Evolutionary conservation across 2,329 filamentous ascomycete genomes (phyloP), one percentile per base, ranked within the genome.

Genomic region (Rugonectria rugulosa): DNA sequence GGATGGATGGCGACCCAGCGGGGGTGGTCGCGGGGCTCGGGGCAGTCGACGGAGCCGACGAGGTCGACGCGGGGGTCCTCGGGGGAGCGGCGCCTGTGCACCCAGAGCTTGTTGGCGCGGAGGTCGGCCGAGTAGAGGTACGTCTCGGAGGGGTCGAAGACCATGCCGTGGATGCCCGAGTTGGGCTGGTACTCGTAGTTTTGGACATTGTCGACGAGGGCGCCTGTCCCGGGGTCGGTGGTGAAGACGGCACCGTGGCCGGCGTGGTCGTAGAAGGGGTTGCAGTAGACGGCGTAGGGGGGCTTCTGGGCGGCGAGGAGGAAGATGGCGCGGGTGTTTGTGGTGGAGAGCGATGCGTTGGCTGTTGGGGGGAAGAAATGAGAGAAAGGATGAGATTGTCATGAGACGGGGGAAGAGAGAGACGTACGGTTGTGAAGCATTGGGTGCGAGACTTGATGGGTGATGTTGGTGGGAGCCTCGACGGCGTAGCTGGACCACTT

Each of bases 301-400:
- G 91, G 82, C 67, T 91, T 84, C 65, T 87, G 83, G 19, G 91
- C 90, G 24, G 92, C 89, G 45, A 96, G 85, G 54, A 94, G 83
- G 78, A 96, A 96, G 74, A 96, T 96, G 67, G 92, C 92, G 59
- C 92, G 87, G 5, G 92, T 96, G 75, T 92, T 93, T 56, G 90
- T 91, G 47, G 88, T 83, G 57, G 83, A 72, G 60, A 85, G 85
- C 64, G 86, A 81, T 45, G 92, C 91, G 65, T 81, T 80, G 57
- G 87, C 89, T 92, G 37, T 21, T 40, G 19, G 23, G 50, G 29
- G 10, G 20, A 11, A 19, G n/a, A n/a, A 23, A 15, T 38, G 6
- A 8, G 20, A 3, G 14, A 40, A 8, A 8, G 12, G 6, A 38
- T 11, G 3, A 31, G 19, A 12, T 12, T 29, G 26, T 29, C 26